Percentiles rank a stretch among this genome's conserved stretches.
Evolutionary conservation across 352 stramenopile species (phyloP).

Genomic region (Phytophthora podocarpi): DNA sequence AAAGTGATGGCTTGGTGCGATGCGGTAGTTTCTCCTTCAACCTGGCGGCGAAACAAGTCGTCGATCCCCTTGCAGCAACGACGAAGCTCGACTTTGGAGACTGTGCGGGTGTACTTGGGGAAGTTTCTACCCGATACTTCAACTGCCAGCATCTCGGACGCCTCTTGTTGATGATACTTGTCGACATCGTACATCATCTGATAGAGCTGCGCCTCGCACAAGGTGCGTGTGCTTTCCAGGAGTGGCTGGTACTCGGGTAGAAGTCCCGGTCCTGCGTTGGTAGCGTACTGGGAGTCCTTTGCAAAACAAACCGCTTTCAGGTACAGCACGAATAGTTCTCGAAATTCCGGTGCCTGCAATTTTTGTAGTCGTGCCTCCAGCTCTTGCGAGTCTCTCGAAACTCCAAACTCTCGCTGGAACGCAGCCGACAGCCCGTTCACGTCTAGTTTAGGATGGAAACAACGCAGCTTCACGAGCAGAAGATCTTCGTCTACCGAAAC

Average conservation of each 20-base stretch:
- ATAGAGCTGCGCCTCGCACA: slow-evolving; percentile 64
- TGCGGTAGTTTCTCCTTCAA: slow-evolving; percentile 30
- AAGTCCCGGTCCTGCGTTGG: slow-evolving; percentile 35
- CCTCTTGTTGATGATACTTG: slow-evolving; percentile 53
- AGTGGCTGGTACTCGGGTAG: slow-evolving; percentile 55
- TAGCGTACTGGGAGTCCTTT: slow-evolving; percentile 41
- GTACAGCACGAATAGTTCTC: slow-evolving; percentile 56
- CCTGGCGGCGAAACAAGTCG: slow-evolving; percentile 49
- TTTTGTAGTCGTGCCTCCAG: slow-evolving; percentile 46
- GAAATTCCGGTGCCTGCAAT: slow-evolving; percentile 45
- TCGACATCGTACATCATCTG: slow-evolving; percentile 71
- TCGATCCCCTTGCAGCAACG: slow-evolving; percentile 54
- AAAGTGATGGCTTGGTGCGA: slow-evolving; percentile 62
- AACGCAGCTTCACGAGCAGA: slow-evolving; percentile 61
- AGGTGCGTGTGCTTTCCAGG: slow-evolving; percentile 53
- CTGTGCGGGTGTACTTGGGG: slow-evolving; percentile 58
- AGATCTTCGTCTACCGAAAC: slow-evolving; percentile 63
- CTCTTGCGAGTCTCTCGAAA: slow-evolving; percentile 34
- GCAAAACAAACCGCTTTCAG: slow-evolving; percentile 44
- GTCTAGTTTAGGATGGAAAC: slow-evolving; percentile 56
- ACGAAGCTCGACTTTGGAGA: slow-evolving; percentile 59
- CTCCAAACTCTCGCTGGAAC: slow-evolving; percentile 56
- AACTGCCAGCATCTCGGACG: slow-evolving; percentile 50
- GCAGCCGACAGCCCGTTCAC: slow-evolving; percentile 40
- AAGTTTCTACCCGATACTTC: slow-evolving; percentile 68